phyloP scores from a whole-genome alignment of 139 green algal species.

The Penium margaritaceum region DNA sequence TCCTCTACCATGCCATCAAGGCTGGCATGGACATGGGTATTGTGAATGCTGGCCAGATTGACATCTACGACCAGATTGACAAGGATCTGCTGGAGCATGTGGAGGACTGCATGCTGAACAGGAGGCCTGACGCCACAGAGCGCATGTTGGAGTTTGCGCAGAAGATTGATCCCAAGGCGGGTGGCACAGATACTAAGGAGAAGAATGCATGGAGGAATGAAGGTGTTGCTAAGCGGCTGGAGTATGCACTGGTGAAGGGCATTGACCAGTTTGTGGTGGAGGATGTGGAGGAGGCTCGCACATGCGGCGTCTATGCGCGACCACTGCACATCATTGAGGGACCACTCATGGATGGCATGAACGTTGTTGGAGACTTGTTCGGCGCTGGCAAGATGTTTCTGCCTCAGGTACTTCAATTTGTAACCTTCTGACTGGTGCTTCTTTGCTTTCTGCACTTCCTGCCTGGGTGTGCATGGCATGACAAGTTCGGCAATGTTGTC shows the following conservation, averaged over 20 bases:
- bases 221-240: slow-evolving; percentile 75
- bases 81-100: slow-evolving; percentile 93
- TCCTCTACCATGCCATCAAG: slow-evolving; percentile 86
- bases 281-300: slow-evolving; percentile 84
- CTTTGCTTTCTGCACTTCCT: no score
- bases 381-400: slow-evolving; percentile 97
- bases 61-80: slow-evolving; percentile 93
- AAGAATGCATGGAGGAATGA: slow-evolving; percentile 66
- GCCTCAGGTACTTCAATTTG: slow-evolving; percentile 73
- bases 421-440: no score
- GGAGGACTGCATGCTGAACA: slow-evolving; percentile 96
- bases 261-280: slow-evolving; percentile 84
- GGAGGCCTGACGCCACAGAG: slow-evolving; percentile 89
- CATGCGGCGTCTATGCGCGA: slow-evolving; percentile 57
- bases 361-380: slow-evolving; percentile 94
- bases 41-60: slow-evolving; percentile 88
- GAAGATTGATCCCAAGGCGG: slow-evolving; percentile 35
- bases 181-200: neutral
- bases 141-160: slow-evolving; percentile 56
- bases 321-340: slow-evolving; percentile 91
- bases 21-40: slow-evolving; percentile 99
- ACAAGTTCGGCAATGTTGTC: no score
- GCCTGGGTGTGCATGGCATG: no score
- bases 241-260: slow-evolving; percentile 88
- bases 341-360: slow-evolving; percentile 97